These are phyloP conservation scores for Cercophora samala DNA, from an alignment of 495 filamentous ascomycete genomes.

Conservation along the genomic window DNA sequence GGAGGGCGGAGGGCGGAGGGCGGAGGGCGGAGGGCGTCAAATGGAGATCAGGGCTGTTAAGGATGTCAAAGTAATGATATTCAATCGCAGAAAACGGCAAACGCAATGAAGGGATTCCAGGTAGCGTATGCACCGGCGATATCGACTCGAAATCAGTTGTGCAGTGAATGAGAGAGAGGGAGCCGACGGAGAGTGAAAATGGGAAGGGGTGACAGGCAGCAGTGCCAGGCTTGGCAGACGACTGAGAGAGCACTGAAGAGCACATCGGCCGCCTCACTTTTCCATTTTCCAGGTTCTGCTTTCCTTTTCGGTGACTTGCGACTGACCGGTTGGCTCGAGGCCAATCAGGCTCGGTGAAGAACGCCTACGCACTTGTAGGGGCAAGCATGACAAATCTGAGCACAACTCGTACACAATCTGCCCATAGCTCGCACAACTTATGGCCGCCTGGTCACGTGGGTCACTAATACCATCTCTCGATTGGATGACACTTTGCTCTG, in stretches of 20 bases:
- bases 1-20: too few relatives aligned
- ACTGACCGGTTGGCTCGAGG: background rate
- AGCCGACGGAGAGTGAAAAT: background rate
- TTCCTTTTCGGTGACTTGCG: background rate
- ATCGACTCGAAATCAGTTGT: background rate
- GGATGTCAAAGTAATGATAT: background rate
- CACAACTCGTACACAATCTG: background rate
- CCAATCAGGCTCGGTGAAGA: constrained; percentile 6
- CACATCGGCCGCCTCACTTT: constrained; percentile 5
- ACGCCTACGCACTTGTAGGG: too few relatives aligned
- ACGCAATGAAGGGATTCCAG: background rate
- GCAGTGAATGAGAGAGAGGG: background rate
- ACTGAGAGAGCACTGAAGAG: background rate
- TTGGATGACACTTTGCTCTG: background rate
- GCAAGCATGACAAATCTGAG: background rate
- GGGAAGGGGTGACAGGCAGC: background rate
- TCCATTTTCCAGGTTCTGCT: background rate
- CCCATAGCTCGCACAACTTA: too few relatives aligned
- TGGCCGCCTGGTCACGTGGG: background rate
- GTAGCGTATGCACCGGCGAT: background rate
- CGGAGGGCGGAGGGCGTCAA: background rate
- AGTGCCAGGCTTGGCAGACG: background rate
- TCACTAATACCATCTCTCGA: background rate
- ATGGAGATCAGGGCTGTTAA: background rate
- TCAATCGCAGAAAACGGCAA: too few relatives aligned